Conservation (phyloP, 2,329 filamentous ascomycete genomes). For the Keithomyces neogunnii region DNA sequence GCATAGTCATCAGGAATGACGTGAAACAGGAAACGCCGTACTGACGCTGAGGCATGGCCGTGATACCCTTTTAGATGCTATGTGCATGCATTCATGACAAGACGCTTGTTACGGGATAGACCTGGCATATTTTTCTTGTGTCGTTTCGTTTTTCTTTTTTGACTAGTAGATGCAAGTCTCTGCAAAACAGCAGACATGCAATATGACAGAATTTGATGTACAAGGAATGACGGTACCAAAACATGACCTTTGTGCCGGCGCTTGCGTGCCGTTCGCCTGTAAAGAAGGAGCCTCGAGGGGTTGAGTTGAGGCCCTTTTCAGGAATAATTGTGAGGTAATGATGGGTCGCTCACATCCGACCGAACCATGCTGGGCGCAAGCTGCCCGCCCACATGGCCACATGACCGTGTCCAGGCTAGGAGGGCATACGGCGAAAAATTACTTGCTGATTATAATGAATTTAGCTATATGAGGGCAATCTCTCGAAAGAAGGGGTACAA, state of each 20-base stretch:
- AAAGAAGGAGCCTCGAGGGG: too few relatives aligned
- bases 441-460: too few relatives aligned
- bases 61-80: conserved; percentile 21
- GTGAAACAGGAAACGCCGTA: conserved; percentile 11
- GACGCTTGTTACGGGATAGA: conserved; percentile 23
- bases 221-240: neutral
- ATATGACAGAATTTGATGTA: neutral
- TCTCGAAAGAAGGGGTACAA: too few relatives aligned
- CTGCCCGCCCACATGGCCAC: too few relatives aligned
- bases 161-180: neutral
- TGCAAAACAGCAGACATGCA: neutral
- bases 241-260: neutral
- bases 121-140: conserved; percentile 17
- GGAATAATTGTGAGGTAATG: too few relatives aligned
- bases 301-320: too few relatives aligned
- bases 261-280: too few relatives aligned
- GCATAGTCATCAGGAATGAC: conserved; percentile 12
- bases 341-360: too few relatives aligned
- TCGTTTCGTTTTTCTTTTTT: neutral
- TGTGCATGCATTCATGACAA: conserved; percentile 15
- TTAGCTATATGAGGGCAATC: too few relatives aligned
- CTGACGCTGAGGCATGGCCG: conserved; percentile 20
- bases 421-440: too few relatives aligned
- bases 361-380: too few relatives aligned
- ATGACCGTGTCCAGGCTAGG: too few relatives aligned